Evolutionary conservation across 805 yeast species (phyloP), one percentile per base, ranked within the genome.

Genomic region (Lipomyces sp.): DNA sequence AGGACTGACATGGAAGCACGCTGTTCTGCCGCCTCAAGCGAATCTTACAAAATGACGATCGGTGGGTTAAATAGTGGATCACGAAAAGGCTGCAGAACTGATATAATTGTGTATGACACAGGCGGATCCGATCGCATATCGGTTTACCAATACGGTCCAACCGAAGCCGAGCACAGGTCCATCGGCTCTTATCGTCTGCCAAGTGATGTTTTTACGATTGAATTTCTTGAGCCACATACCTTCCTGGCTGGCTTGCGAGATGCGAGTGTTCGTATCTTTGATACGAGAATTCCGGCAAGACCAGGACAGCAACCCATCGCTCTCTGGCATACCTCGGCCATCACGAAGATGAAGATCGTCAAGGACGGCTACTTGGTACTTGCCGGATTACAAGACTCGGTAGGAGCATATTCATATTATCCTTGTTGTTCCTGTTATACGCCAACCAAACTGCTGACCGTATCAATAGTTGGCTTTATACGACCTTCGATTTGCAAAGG

Each of bases 371-470:
- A 66, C 53, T 45, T 73, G 34, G 50, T 73, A 10, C 66, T 67
- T 32, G 66, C 72, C 37, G 76, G 76, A 0, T 63, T 73, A 3
- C 69, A 64, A 13, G 72, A 72, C 37, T 60, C 69, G 4, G 66
- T 73, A 15, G 37, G 67, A 15, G 10, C 24, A 2, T 1, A 4
- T 18, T 3, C 4, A 42, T 29, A 0, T 53, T 15, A 24, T 24
- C 24, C 1, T 24, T 24, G 24, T 24, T 24, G 24, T 24, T n/a
- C n/a, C n/a, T 24, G 24, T 24, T 24, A 24, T 24, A 24, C 24
- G 24, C 24, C 1, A 24, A 24, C 24, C 24, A 24, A 24, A 1
- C 24, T 13, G 10, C 62, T 42, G 24, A 37, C 58, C 24, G 13
- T 30, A 51, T 51, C 4, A 42, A 3, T 24, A 65, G 65, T 63